These are phyloP conservation scores for Ascochyta pisi DNA, from an alignment of 2,329 filamentous ascomycete species.

Conservation along the genomic window DNA sequence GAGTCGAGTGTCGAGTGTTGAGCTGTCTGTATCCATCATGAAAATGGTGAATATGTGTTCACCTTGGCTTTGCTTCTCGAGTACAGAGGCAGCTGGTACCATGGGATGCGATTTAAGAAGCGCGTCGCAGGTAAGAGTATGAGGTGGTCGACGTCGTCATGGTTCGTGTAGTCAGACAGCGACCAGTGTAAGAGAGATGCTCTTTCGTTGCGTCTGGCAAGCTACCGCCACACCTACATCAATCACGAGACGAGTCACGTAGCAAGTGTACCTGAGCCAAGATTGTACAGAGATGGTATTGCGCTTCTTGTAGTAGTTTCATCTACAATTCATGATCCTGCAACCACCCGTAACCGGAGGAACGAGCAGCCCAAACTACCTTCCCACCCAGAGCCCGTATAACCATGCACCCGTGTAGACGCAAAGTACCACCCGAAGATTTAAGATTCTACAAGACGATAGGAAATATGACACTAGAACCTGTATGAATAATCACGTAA, in stretches of 20 bases:
- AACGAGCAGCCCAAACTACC: not conserved
- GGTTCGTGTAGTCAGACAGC: too few species aligned
- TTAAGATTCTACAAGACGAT: constrained; percentile 5
- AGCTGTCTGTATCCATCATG: too few species aligned
- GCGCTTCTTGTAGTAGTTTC: constrained; percentile 1
- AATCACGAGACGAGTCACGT: not conserved
- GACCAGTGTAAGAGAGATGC: too few species aligned
- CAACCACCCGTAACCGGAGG: not conserved
- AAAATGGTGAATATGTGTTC: too few species aligned
- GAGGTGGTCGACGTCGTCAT: too few species aligned
- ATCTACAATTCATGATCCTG: not conserved
- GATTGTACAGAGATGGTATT: not conserved
- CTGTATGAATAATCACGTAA: constrained; percentile 1
- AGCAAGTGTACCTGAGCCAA: not conserved
- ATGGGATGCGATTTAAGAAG: too few species aligned
- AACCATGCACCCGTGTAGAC: not conserved
- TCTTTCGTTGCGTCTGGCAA: too few species aligned
- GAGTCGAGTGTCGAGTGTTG: too few species aligned
- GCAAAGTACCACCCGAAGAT: not conserved
- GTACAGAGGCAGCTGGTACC: too few species aligned
- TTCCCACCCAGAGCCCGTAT: not conserved
- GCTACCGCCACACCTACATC: too few species aligned
- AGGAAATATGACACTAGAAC: constrained; percentile 3
- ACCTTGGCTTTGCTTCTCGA: too few species aligned
- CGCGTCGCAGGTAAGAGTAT: too few species aligned